These are phyloP conservation scores for Begonia loranthoides DNA, from an alignment of 306 rosid species.

Conservation along the genomic window DNA sequence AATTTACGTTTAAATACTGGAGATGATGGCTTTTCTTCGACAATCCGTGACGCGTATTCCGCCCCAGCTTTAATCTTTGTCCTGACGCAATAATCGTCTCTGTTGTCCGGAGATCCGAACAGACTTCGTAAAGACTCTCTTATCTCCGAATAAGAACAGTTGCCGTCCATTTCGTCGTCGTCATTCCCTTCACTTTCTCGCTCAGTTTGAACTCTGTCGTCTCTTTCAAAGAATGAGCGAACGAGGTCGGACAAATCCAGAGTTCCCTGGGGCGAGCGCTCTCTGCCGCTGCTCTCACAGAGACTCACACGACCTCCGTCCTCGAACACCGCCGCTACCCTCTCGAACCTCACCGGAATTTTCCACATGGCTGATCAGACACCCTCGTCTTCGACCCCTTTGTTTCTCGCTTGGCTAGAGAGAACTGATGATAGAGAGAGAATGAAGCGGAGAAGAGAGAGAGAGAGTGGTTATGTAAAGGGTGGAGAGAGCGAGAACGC, in stretches of 20 bases:
- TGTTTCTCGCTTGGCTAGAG: background rate
- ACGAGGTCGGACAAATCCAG: slow-evolving; percentile 58
- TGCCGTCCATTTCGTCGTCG: slow-evolving; percentile 13
- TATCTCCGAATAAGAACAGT: slow-evolving; percentile 24
- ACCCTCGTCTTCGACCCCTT: too few relatives aligned
- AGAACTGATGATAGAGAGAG: background rate
- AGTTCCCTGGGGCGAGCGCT: slow-evolving; percentile 49
- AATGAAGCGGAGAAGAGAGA: background rate
- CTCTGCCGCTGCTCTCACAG: slow-evolving; percentile 81
- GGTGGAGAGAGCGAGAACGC: background rate
- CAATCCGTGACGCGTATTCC: slow-evolving; percentile 18
- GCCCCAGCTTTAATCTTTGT: slow-evolving; percentile 23
- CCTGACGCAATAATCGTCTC: slow-evolving; percentile 15
- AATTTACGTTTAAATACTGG: slow-evolving; percentile 41
- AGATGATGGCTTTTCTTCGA: slow-evolving; percentile 16
- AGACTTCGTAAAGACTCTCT: slow-evolving; percentile 22
- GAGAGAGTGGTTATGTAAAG: background rate
- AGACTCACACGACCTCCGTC: slow-evolving; percentile 28
- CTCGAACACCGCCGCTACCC: slow-evolving; percentile 59
- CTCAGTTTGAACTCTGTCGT: background rate
- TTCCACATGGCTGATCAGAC: slow-evolving; percentile 5
- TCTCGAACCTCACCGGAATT: slow-evolving; percentile 37
- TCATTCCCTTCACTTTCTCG: slow-evolving; percentile 4
- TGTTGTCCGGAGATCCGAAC: slow-evolving; percentile 12
- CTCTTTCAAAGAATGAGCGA: slow-evolving; percentile 58